Conservation (phyloP, 2,329 filamentous ascomycete genomes). For the Mycosphaerella sp. region DNA sequence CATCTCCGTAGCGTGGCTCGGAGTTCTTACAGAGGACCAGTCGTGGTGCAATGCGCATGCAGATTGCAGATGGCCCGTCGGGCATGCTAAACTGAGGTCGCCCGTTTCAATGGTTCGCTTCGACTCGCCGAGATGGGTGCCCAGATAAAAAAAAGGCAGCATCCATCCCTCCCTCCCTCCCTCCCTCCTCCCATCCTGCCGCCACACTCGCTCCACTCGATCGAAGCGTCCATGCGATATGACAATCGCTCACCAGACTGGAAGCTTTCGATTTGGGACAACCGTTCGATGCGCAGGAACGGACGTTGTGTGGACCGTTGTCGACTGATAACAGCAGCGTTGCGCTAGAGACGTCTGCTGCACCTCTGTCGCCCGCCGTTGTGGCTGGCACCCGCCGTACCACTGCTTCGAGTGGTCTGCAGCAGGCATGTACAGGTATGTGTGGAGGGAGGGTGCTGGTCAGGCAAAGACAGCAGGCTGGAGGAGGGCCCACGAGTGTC, state of each 20-base stretch:
- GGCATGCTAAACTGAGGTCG: neutral
- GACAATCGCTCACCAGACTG: neutral
- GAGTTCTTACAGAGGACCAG: slow-evolving; percentile 11
- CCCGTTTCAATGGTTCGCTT: slow-evolving; percentile 4
- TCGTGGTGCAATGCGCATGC: slow-evolving; percentile 1
- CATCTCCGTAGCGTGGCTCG: slow-evolving; percentile 18
- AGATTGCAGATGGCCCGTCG: slow-evolving; percentile 5
- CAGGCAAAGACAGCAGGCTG: neutral
- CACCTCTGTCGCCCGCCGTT: neutral
- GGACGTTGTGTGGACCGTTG: neutral
- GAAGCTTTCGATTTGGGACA: neutral
- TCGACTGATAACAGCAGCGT: neutral
- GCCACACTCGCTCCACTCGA: neutral
- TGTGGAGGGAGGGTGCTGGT: neutral
- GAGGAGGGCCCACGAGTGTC: neutral
- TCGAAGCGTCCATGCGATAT: neutral
- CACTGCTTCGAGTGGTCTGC: neutral
- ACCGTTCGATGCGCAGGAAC: neutral
- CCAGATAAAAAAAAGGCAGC: neutral
- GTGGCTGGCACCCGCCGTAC: neutral
- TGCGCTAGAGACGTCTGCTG: no score
- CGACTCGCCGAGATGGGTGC: neutral
- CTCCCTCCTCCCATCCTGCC: no score
- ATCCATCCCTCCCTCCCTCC: neutral
- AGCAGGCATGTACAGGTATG: neutral